phyloP scores from a whole-genome alignment of 2,329 filamentous ascomycete species.

The Arthroderma uncinatum region DNA sequence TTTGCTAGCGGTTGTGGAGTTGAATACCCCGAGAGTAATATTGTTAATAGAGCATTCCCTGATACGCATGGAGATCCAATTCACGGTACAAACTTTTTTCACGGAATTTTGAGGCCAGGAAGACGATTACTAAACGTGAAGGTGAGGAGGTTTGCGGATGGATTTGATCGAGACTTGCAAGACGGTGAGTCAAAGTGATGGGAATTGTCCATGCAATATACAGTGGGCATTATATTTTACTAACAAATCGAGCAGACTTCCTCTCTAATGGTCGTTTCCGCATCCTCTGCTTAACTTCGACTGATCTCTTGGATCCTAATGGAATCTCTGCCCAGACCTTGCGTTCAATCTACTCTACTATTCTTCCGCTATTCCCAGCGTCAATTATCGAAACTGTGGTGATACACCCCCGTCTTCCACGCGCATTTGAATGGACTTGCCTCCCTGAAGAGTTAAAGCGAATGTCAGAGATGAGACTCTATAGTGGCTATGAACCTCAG shows the following conservation, averaged over 20 bases:
- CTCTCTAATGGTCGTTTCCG: conserved; percentile 29
- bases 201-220: background rate
- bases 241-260: conserved; percentile 21
- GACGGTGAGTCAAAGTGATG: conserved; percentile 19
- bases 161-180: conserved; percentile 26
- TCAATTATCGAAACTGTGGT: conserved; percentile 1
- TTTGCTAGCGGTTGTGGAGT: conserved; percentile 33
- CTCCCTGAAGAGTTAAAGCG: conserved; percentile 24
- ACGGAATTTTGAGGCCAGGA: conserved; percentile 27
- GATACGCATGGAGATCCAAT: conserved; percentile 17
- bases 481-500: conserved; percentile 16
- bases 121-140: conserved; percentile 26
- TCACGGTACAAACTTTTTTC: conserved; percentile 25
- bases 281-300: conserved; percentile 26
- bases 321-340: conserved; percentile 16
- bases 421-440: conserved; percentile 26
- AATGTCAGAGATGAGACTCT: conserved; percentile 28
- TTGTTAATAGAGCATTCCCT: conserved; percentile 19
- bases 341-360: background rate
- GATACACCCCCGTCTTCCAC: conserved; percentile 6
- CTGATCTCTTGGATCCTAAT: conserved; percentile 24
- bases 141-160: conserved; percentile 29
- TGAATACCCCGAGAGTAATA: conserved; percentile 26
- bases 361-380: background rate
- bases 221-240: background rate